Base-by-base conservation (phyloP, 148 eudicot genomes). In the Arbutus unedo region DNA sequence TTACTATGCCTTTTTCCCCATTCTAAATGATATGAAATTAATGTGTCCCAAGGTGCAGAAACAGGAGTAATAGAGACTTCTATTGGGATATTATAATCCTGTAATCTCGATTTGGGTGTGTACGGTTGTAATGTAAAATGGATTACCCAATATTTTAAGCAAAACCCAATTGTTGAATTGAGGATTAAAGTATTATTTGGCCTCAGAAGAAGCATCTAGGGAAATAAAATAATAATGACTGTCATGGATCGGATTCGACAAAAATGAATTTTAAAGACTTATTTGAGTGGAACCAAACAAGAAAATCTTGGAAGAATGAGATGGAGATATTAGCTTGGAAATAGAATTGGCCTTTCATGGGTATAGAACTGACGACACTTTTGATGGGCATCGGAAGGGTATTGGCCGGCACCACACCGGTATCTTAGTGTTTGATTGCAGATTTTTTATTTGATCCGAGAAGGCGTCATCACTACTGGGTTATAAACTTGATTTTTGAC, bases 1-100 rank as follows among this genome's bases (percentile, higher is more conserved):
- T 87, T 87, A 85, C 97, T 79, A 91, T 84, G 90, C 88, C 82
- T 76, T 82, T 85, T 82, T 85, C 76, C 8, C 76, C 23, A 56
- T 16, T 75, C 71, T 57, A 84, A 87, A 82, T 88, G 84, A 87
- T 90, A 84, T 78, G 83, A 94, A 86, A 88, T 86, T 87, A 92
- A 90, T 88, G 87, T 91, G 96, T 91, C 91, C 85, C 91, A 90
- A 89, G 93, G 92, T 88, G 85, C 98, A 91, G 95, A 90, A 92
- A 92, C 80, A 83, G 79, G 86, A 89, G 94, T 80, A 87, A 85
- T 89, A 87, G 95, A 91, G 93, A 84, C 94, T 96, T 94, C 95
- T 87, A 89, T 89, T 87, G 71, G 44, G 89, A 90, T 88, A 80
- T 51, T 88, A 54, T 87, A 88, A 87, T 82, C 43, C 48, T 50